Evolutionary conservation across 2,329 filamentous ascomycete genomes (phyloP).

Genomic region (Neonectria coccinea): DNA sequence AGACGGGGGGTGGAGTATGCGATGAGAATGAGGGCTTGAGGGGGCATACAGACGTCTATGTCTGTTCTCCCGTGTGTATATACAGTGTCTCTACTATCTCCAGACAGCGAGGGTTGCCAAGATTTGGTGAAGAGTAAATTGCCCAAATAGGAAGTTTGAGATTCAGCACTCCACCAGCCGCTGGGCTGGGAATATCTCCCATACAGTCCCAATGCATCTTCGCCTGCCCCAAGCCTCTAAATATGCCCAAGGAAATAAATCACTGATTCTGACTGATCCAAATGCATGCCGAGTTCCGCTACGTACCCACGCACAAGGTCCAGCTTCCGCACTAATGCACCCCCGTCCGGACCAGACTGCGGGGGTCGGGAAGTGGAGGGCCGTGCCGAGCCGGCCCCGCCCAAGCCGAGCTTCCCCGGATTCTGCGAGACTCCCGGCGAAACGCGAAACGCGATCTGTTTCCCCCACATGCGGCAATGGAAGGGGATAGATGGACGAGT

Average conservation of each 20-base stretch:
- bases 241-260: background rate
- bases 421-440: background rate
- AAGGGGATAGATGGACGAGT: background rate
- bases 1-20: slow-evolving; percentile 20
- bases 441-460: background rate
- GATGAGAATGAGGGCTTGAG: slow-evolving; percentile 15
- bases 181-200: background rate
- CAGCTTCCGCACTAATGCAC: background rate
- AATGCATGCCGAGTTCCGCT: background rate
- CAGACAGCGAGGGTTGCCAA: background rate
- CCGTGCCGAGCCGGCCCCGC: slow-evolving; percentile 23
- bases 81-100: background rate
- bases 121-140: background rate
- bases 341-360: background rate
- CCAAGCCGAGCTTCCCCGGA: slow-evolving; percentile 12
- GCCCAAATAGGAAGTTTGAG: background rate
- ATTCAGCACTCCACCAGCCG: background rate
- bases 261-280: background rate
- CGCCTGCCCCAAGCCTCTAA: background rate
- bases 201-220: background rate
- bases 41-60: background rate
- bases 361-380: slow-evolving; percentile 28
- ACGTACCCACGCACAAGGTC: background rate
- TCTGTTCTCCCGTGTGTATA: background rate
- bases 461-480: slow-evolving; percentile 8